Conservation (phyloP, 495 filamentous ascomycete species). For the Aspergillus asperescens region DNA sequence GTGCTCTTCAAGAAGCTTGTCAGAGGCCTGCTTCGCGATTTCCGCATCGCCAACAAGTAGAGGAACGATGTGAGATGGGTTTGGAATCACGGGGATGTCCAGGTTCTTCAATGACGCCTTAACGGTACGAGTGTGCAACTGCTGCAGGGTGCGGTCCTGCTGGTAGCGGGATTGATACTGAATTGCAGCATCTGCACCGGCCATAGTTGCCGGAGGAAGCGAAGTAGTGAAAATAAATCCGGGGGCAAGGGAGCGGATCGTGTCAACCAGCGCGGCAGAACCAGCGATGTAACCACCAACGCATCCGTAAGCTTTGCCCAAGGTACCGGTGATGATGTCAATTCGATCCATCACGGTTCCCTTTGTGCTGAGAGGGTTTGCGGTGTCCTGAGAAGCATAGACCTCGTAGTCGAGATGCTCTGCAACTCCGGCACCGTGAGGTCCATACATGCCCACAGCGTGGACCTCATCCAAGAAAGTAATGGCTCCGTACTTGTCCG, state of each 20-base stretch:
- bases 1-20: conserved; percentile 80
- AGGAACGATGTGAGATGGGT: conserved; percentile 93
- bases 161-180: conserved; percentile 80
- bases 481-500: conserved; percentile 94
- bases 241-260: conserved; percentile 90
- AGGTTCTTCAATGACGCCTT: conserved; percentile 69
- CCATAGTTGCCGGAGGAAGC: conserved; percentile 93
- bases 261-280: conserved; percentile 81
- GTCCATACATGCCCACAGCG: conserved; percentile 98
- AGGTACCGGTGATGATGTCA: conserved; percentile 94
- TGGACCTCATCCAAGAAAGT: conserved; percentile 98
- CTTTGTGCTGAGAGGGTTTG: conserved; percentile 52
- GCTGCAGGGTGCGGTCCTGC: conserved; percentile 83
- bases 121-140: conserved; percentile 89
- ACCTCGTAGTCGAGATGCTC: conserved; percentile 91
- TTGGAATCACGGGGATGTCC: conserved; percentile 96
- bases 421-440: conserved; percentile 91
- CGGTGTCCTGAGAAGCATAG: conserved; percentile 51
- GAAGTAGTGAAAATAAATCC: conserved; percentile 99
- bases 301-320: conserved; percentile 96
- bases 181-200: conserved; percentile 85
- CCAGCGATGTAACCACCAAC: conserved; percentile 97
- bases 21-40: conserved; percentile 83
- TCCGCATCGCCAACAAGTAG: conserved; percentile 91
- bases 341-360: conserved; percentile 93